Evolutionary conservation across 2,329 filamentous ascomycete genomes (phyloP).

Genomic region (Allantophomopsis cytisporea): DNA sequence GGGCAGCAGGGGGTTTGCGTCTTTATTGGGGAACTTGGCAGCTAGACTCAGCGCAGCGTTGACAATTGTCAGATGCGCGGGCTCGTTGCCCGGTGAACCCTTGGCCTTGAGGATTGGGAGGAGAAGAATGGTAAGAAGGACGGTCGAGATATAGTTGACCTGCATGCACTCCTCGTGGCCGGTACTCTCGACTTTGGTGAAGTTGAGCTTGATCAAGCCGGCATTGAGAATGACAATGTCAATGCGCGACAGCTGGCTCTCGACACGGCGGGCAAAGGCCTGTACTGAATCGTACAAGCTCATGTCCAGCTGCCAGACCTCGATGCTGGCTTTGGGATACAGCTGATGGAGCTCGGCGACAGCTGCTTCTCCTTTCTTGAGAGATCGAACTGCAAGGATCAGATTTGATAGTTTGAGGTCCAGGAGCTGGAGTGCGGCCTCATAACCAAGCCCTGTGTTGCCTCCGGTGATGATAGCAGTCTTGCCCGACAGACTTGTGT

Average conservation of each 20-base stretch:
- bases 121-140: conserved; percentile 1
- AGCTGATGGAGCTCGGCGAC: conserved; percentile 15
- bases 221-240: conserved; percentile 30
- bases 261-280: conserved; percentile 22
- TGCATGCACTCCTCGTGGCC: conserved; percentile 25
- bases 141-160: conserved; percentile 3
- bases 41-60: conserved; percentile 16
- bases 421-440: conserved; percentile 24
- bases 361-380: conserved; percentile 25
- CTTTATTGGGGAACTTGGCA: conserved; percentile 14
- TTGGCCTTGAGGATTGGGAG: conserved; percentile 2
- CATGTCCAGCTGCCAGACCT: conserved; percentile 35
- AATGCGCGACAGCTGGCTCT: conserved; percentile 19
- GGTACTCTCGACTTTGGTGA: conserved; percentile 6
- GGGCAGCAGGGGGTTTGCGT: conserved; percentile 13
- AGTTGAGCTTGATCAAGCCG: conserved; percentile 12
- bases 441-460: conserved; percentile 31
- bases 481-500: conserved; percentile 3
- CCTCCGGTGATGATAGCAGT: conserved; percentile 30
- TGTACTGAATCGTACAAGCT: conserved; percentile 26
- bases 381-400: conserved; percentile 30
- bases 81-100: neutral
- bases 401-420: conserved; percentile 23
- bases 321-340: conserved; percentile 20
- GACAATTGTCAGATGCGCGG: conserved; percentile 13